Evolutionary conservation across 2,329 filamentous ascomycete species (phyloP), one percentile per base, ranked within the genome.

Genomic region (Myriangium duriaei): DNA sequence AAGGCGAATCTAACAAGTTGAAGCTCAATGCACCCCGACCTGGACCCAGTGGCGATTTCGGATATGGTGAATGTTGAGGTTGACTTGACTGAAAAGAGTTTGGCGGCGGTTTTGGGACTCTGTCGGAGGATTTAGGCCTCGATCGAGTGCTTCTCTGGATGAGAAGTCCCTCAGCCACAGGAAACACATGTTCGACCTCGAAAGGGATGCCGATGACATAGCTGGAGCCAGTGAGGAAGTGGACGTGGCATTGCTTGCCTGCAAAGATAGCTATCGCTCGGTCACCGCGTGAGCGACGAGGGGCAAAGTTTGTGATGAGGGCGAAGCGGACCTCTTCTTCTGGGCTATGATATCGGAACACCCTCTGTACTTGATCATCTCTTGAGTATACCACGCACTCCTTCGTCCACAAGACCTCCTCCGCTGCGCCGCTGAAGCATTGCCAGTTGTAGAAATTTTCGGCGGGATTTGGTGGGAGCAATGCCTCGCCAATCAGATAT

Each of bases 171-270:
- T 76, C 69, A 4, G 86, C 81, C 10, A 83, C 82, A 24, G 88
- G 76, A 56, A 87, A 84, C 18, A 83, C 86, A 37, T 76, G 76
- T 54, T 94, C 85, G 30, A 95, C 81, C 60, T 96, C 87, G 53
- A 98, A 98, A 2, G 88, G 88, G 53, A 98, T 75, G 56, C 94
- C 85, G 33, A 96, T 71, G 42, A 94, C 75, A 68, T 98, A 83
- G 53, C 75, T 91, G 21, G 84, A 79, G 13, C 88, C 88, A 2
- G 81, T 75, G 26, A 96, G 71, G 55, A 92, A 95, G 65, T 87
- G 92, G 47, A 98, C 76, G 55, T 96, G 88, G 14, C 84, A 86
- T 54, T 96, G 88, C 0, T 84, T 87, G 60, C 83, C 87, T 47
- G 98, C 73, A 48, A 96, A 81, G 34, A 98, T 81, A 5, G 96